Percentiles rank a stretch among this genome's conserved stretches.
Conservation (phyloP, 192 early-diverging fungal species). For the Coemansia sp. region DNA sequence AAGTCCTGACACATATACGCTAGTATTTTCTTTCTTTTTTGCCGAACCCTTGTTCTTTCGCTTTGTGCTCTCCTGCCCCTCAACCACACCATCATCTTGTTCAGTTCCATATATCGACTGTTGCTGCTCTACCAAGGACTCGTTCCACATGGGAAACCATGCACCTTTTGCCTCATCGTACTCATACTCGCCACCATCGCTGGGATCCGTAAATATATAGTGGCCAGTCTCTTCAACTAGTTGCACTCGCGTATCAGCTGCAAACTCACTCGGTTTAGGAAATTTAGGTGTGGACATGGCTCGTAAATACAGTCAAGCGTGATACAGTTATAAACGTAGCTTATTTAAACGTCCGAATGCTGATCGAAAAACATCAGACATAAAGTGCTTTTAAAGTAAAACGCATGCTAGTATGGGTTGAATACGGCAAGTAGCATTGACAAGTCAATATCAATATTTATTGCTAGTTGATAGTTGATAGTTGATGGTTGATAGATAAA, state of each 20-base stretch:
- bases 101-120: conserved; percentile 47
- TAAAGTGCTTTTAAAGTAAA: no score
- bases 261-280: conserved; percentile 50
- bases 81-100: background rate
- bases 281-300: conserved; percentile 26
- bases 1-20: conserved; percentile 84
- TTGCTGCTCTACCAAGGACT: conserved; percentile 41
- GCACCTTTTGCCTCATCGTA: conserved; percentile 76
- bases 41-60: conserved; percentile 48
- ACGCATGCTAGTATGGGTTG: background rate
- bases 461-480: background rate
- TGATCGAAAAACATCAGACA: no score
- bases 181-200: conserved; percentile 77
- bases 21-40: conserved; percentile 66
- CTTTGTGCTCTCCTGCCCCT: conserved; percentile 35
- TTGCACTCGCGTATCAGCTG: conserved; percentile 59
- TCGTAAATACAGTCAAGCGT: background rate
- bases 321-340: no score
- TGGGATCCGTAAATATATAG: conserved; percentile 74
- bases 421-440: no score
- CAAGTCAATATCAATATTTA: background rate
- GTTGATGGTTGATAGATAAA: background rate
- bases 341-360: no score
- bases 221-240: conserved; percentile 71
- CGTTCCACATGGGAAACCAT: conserved; percentile 84